Base-by-base conservation (phyloP, 75 land plant species). In the Selaginella moellendorffii region DNA sequence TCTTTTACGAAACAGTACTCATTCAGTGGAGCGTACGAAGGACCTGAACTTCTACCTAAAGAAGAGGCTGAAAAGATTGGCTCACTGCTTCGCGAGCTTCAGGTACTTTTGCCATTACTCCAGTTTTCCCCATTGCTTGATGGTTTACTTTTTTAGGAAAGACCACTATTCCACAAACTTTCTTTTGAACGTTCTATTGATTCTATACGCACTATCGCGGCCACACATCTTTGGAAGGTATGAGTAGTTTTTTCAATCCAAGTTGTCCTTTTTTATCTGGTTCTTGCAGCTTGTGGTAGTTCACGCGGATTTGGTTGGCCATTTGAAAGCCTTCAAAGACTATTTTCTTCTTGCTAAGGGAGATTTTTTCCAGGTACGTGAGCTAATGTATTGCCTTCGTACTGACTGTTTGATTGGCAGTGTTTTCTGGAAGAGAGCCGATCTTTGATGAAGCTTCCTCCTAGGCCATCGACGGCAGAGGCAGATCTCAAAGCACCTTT, bases 221-320 rank as follows among this genome's bases (percentile, higher is more conserved):
- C 99, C 9, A 84, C 76, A 63, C 99, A 89, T 86, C 86, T 95
- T 52, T 95, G 99, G 99, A 86, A 95, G 91, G 99, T 91, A 52
- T 31, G 68, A n/a, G n/a, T n/a, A n/a, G n/a, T n/a, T n/a, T 67
- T 61, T 14, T 36, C 46, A 36, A n/a, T 36, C 29, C 18, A 54
- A 24, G 18, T 66, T 67, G 14, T 71, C 36, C 5, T 58, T 26
- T 42, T 65, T 63, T 46, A 21, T 63, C 30, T 58, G 52, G 23
- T 14, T 36, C 46, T 5, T 82, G 71, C 81, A 95, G 99, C 82
- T 95, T 74, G 96, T 95, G 65, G 96, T 95, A 31, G 80, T 95
- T 18, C 96, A 88, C 73, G 99, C 99, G 67, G 91, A 95, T 53
- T 72, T 95, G 52, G 82, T 80, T 80, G 99, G 99, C n/a, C 99